These are phyloP conservation scores for Rhizopus delemar DNA, from an alignment of 371 early-diverging fungal genomes.

Conservation along the genomic window DNA sequence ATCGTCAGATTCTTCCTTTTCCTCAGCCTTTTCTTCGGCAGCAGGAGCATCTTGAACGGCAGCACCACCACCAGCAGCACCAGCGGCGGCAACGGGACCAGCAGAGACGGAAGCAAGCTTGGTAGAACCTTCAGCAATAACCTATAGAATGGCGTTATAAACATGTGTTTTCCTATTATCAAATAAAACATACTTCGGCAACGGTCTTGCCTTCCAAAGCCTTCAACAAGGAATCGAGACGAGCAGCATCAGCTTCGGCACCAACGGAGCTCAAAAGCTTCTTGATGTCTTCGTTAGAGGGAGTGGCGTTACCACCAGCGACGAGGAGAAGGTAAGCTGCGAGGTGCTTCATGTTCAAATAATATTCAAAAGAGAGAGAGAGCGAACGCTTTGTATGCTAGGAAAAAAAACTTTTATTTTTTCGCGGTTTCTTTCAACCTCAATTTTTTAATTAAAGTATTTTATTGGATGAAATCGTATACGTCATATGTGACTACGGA, in stretches of 20 bases:
- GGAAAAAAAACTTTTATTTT: slow-evolving; percentile 1
- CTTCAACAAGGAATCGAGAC: slow-evolving; percentile 74
- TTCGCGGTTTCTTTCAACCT: background rate
- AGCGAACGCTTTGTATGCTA: background rate
- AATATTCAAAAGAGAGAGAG: slow-evolving; percentile 4
- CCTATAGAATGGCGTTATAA: slow-evolving; percentile 31
- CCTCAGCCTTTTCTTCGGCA: slow-evolving; percentile 68
- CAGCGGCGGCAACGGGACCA: slow-evolving; percentile 83
- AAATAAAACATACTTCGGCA: slow-evolving; percentile 57
- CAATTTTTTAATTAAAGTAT: background rate
- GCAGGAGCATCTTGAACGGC: slow-evolving; percentile 54
- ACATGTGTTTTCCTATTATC: background rate
- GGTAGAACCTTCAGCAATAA: slow-evolving; percentile 86
- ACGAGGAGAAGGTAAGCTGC: slow-evolving; percentile 96
- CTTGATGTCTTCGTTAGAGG: slow-evolving; percentile 82
- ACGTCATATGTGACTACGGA: background rate
- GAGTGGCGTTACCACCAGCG: slow-evolving; percentile 87
- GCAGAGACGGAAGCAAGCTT: slow-evolving; percentile 94
- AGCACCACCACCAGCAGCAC: slow-evolving; percentile 57
- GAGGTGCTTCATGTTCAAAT: slow-evolving; percentile 84
- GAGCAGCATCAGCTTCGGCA: slow-evolving; percentile 84
- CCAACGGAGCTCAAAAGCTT: slow-evolving; percentile 90
- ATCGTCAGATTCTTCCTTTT: slow-evolving; percentile 91
- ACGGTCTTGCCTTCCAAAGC: slow-evolving; percentile 89
- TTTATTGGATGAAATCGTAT: background rate